A percentile compares a stretch with the other conserved stretches of the same genome.
Conservation (phyloP, 768 basidiomycete species). For the Candolleomyces aberdarensis region DNA sequence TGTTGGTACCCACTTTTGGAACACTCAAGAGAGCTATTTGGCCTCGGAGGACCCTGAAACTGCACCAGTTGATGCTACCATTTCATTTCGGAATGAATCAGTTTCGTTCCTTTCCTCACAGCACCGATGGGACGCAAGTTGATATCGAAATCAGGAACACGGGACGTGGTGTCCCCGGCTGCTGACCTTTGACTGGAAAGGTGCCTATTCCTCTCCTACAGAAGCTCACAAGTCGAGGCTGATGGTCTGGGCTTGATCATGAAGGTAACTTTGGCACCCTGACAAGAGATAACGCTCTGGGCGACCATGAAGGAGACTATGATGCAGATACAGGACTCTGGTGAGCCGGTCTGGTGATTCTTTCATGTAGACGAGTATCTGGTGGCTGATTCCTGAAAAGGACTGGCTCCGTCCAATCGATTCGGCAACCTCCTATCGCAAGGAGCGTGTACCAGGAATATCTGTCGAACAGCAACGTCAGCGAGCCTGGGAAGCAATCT, state of each 20-base stretch:
- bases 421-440: slow-evolving; percentile 33
- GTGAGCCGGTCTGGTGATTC: slow-evolving; percentile 1
- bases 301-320: slow-evolving; percentile 21
- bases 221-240: too few species aligned
- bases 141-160: slow-evolving; percentile 34
- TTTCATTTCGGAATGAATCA: slow-evolving; percentile 64
- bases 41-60: slow-evolving; percentile 44
- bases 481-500: background rate
- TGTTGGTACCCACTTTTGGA: slow-evolving; percentile 78
- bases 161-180: slow-evolving; percentile 58
- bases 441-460: slow-evolving; percentile 54
- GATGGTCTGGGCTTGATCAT: slow-evolving; percentile 9
- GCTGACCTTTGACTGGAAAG: slow-evolving; percentile 65
- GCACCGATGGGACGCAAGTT: background rate
- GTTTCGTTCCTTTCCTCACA: background rate
- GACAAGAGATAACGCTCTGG: slow-evolving; percentile 39
- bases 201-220: slow-evolving; percentile 28
- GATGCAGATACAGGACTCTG: slow-evolving; percentile 14
- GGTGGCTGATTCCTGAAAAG: slow-evolving; percentile 2
- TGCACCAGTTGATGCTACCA: slow-evolving; percentile 43
- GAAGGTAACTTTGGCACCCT: slow-evolving; percentile 68
- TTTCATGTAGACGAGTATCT: background rate
- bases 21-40: slow-evolving; percentile 72
- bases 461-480: slow-evolving; percentile 24
- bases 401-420: slow-evolving; percentile 10